Evolutionary conservation across 805 yeast species (phyloP).

Genomic region (Suhomyces emberorum): DNA sequence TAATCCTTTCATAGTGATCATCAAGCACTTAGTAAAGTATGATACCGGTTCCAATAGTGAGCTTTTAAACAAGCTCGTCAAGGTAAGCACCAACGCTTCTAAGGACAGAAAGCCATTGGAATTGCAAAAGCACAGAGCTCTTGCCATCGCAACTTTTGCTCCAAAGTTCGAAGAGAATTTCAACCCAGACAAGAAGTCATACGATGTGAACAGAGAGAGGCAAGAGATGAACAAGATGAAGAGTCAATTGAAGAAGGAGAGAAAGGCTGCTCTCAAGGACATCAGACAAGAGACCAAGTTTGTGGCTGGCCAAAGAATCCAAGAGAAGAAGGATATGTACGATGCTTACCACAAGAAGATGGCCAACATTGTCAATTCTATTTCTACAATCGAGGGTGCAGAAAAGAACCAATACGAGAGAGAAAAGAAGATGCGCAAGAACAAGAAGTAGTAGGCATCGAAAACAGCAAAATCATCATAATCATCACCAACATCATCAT

Average conservation of each 20-base stretch:
- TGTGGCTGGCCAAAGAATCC: slow-evolving; percentile 79
- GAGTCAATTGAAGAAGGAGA: slow-evolving; percentile 86
- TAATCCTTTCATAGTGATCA: slow-evolving; percentile 42
- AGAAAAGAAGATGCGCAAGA: slow-evolving; percentile 68
- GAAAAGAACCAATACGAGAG: slow-evolving; percentile 90
- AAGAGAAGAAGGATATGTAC: slow-evolving; percentile 70
- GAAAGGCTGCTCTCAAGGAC: slow-evolving; percentile 83
- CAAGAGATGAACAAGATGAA: slow-evolving; percentile 81
- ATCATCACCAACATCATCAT: too few species aligned
- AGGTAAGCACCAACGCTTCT: slow-evolving; percentile 36
- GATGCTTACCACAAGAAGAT: slow-evolving; percentile 84
- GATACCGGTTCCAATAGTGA: slow-evolving; percentile 26
- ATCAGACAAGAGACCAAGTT: slow-evolving; percentile 85
- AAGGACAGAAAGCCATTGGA: slow-evolving; percentile 55
- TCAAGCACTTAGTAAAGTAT: slow-evolving; percentile 37
- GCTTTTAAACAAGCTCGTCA: slow-evolving; percentile 48
- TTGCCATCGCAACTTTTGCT: slow-evolving; percentile 78
- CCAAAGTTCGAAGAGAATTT: slow-evolving; percentile 95
- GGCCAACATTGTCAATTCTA: slow-evolving; percentile 80
- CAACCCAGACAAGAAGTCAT: slow-evolving; percentile 91
- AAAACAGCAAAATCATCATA: too few species aligned
- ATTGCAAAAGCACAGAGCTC: slow-evolving; percentile 78
- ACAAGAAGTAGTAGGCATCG: too few species aligned
- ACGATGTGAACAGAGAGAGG: slow-evolving; percentile 77
- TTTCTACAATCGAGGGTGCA: slow-evolving; percentile 91